These are phyloP conservation scores for Microcyclospora tardicrescens DNA, from an alignment of 2,329 filamentous ascomycete genomes.

Conservation along the genomic window DNA sequence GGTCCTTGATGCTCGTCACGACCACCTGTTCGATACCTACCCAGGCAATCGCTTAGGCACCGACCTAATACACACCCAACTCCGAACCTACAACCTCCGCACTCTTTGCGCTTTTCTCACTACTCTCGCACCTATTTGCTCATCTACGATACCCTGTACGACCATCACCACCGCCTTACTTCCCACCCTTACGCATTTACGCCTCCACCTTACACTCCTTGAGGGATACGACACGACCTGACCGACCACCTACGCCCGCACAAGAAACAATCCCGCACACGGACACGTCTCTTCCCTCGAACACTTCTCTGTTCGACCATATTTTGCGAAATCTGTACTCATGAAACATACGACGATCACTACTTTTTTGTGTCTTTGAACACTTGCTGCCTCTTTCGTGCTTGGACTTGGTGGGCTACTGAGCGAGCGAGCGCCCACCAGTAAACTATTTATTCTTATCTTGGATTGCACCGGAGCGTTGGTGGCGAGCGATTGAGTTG, in stretches of 20 bases:
- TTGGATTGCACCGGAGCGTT: constrained; percentile 3
- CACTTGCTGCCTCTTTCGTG: constrained; percentile 1
- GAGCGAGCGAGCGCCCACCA: constrained; percentile 10
- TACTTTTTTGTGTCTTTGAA: constrained; percentile 30
- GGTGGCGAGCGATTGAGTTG: constrained; percentile 1
- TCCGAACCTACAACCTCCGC: not conserved
- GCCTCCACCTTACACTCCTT: constrained; percentile 1
- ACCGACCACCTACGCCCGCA: not conserved
- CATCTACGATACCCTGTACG: not conserved
- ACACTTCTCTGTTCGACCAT: constrained; percentile 7
- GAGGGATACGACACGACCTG: not conserved
- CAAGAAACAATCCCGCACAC: constrained; percentile 1
- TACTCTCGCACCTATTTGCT: not conserved
- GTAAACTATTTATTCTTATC: constrained; percentile 3
- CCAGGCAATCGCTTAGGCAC: too few species aligned
- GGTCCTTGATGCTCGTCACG: too few species aligned
- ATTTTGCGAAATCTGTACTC: constrained; percentile 9
- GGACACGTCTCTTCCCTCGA: constrained; percentile 1
- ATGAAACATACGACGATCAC: constrained; percentile 32
- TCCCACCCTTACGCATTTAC: constrained; percentile 1
- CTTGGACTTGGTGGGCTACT: too few species aligned
- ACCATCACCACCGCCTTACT: constrained; percentile 1
- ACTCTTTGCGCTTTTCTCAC: not conserved
- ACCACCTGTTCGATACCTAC: too few species aligned
- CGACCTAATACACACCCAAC: too few species aligned